Evolutionary conservation across 805 yeast species (phyloP).

Genomic region (Zygosaccharomyces lentus): DNA sequence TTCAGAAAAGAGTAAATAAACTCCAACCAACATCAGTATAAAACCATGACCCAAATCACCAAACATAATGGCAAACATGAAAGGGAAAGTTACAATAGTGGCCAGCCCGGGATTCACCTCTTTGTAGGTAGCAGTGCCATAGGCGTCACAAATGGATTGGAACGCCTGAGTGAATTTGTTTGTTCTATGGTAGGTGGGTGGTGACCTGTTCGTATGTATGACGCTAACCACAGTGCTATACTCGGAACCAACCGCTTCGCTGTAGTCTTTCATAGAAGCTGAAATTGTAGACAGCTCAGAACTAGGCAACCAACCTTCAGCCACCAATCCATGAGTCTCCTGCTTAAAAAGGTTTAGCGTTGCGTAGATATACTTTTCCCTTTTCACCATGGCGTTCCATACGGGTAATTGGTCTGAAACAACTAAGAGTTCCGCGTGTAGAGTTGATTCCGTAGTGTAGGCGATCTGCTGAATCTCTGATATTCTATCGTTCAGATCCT

Average conservation of each 20-base stretch:
- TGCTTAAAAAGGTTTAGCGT: conserved; percentile 76
- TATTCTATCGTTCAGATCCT: conserved; percentile 44
- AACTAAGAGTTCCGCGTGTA: conserved; percentile 72
- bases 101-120: conserved; percentile 97
- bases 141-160: conserved; percentile 91
- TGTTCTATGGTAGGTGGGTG: conserved; percentile 94
- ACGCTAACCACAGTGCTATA: conserved; percentile 54
- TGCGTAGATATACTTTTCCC: conserved; percentile 80
- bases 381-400: conserved; percentile 66
- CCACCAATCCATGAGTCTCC: conserved; percentile 78
- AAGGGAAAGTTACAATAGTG: conserved; percentile 92
- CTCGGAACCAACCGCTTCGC: conserved; percentile 33
- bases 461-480: conserved; percentile 57
- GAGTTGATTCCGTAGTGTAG: conserved; percentile 60
- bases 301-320: conserved; percentile 96
- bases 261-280: conserved; percentile 52
- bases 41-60: conserved; percentile 98
- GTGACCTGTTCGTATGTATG: conserved; percentile 74
- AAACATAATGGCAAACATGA: conserved; percentile 98
- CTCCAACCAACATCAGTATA: conserved; percentile 70
- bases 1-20: conserved; percentile 69
- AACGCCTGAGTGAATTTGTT: conserved; percentile 92
- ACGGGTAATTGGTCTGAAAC: conserved; percentile 68
- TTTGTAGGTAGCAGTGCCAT: conserved; percentile 87
- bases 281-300: conserved; percentile 67